These are phyloP conservation scores for Pestalotiopsis sp. DNA, from an alignment of 2,329 filamentous ascomycete genomes.

Conservation along the genomic window DNA sequence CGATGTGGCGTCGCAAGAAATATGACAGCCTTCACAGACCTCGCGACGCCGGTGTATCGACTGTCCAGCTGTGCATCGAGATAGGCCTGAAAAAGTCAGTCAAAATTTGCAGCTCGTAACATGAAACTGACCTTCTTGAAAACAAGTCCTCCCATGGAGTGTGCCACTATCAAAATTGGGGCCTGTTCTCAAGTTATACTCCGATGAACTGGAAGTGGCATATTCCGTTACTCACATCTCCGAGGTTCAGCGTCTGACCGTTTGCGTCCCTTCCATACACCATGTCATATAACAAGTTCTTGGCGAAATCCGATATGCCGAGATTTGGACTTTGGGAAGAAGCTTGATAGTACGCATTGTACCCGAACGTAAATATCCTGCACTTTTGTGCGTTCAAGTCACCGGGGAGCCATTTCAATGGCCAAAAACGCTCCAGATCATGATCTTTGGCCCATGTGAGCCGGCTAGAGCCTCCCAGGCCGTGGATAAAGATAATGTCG, in stretches of 20 bases:
- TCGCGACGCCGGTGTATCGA: not conserved
- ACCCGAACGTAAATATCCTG: conserved; percentile 15
- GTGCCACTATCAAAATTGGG: conserved; percentile 15
- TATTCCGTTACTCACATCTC: conserved; percentile 1
- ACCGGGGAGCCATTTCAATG: conserved; percentile 13
- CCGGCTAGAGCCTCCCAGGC: conserved; percentile 9
- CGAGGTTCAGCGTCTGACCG: conserved; percentile 10
- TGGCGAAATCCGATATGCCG: conserved; percentile 14
- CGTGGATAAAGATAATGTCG: conserved; percentile 13
- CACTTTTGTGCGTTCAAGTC: conserved; percentile 1
- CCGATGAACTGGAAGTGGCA: too few relatives aligned
- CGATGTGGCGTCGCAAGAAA: conserved; percentile 18
- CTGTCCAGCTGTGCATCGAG: conserved; percentile 15
- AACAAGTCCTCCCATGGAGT: conserved; percentile 20
- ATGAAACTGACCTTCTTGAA: conserved; percentile 17
- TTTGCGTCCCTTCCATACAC: conserved; percentile 11
- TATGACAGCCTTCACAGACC: conserved; percentile 12
- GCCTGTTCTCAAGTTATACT: not conserved
- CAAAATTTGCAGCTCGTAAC: not conserved
- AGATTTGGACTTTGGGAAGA: conserved; percentile 2
- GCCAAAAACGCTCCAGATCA: conserved; percentile 17
- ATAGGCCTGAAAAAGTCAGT: conserved; percentile 11
- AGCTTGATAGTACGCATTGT: conserved; percentile 14
- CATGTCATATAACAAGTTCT: conserved; percentile 17
- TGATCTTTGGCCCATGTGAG: conserved; percentile 18